These are phyloP conservation scores for Plectosphaerella cucumerina DNA, from an alignment of 2,329 filamentous ascomycete genomes.

Conservation along the genomic window DNA sequence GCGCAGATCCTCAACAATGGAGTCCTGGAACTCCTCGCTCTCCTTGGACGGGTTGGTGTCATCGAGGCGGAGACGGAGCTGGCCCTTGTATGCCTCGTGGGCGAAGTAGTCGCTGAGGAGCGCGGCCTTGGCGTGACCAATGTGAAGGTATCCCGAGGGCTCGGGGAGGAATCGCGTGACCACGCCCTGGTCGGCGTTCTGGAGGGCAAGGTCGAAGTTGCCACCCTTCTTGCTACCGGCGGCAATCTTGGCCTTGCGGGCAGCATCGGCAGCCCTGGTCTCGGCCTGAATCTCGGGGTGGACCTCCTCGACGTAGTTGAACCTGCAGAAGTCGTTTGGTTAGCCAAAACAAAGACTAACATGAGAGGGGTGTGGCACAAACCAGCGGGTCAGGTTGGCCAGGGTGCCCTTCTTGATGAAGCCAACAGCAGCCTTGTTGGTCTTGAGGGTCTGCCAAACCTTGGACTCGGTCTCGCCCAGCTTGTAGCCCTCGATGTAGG, in stretches of 20 bases:
- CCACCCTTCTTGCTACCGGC: conserved; percentile 71
- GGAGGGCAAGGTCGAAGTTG: conserved; percentile 84
- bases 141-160: conserved; percentile 85
- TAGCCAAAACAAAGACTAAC: not conserved
- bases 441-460: conserved; percentile 78
- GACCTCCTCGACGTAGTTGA: conserved; percentile 75
- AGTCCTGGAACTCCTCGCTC: conserved; percentile 92
- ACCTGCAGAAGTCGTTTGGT: conserved; percentile 30
- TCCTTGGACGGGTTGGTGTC: conserved; percentile 98
- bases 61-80: conserved; percentile 86
- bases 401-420: conserved; percentile 76
- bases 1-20: conserved; percentile 85
- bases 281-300: conserved; percentile 72
- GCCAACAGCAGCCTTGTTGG: conserved; percentile 78
- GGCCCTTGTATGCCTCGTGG: conserved; percentile 88
- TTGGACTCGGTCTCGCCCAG: conserved; percentile 74
- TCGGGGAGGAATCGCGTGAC: conserved; percentile 91
- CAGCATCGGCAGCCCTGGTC: conserved; percentile 65
- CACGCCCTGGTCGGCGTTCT: conserved; percentile 82
- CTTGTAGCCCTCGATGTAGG: conserved; percentile 78
- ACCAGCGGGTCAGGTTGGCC: conserved; percentile 76
- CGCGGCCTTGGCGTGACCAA: conserved; percentile 92
- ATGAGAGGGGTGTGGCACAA: not conserved
- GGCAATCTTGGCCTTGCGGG: conserved; percentile 64
- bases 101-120: conserved; percentile 96